These are phyloP conservation scores for Apiospora saccharicola DNA, from an alignment of 2,329 filamentous ascomycete genomes.

Conservation along the genomic window DNA sequence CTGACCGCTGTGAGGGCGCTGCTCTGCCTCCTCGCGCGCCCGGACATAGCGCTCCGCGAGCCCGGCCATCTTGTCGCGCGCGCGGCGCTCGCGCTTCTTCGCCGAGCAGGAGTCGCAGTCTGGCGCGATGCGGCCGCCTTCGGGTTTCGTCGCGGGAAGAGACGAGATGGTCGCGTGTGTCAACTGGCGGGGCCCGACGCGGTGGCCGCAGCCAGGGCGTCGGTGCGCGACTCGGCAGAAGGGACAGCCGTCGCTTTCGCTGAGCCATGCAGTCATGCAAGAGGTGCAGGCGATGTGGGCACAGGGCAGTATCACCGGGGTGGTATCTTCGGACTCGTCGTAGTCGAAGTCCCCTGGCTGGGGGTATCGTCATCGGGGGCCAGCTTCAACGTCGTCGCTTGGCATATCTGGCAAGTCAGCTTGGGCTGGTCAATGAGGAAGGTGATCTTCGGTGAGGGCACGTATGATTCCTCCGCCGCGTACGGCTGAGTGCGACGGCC, in stretches of 20 bases:
- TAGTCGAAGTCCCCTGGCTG: slow-evolving; percentile 13
- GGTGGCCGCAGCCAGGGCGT: not conserved
- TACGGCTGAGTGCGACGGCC: not conserved
- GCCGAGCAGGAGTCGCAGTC: not conserved
- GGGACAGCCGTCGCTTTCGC: not conserved
- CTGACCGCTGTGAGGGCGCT: not conserved
- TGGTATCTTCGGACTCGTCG: not conserved
- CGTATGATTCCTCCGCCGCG: not conserved
- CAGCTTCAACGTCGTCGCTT: not conserved
- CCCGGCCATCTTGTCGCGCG: slow-evolving; percentile 5
- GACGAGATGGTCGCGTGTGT: not conserved
- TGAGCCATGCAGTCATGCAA: slow-evolving; percentile 10
- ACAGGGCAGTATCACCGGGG: not conserved
- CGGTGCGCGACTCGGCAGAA: slow-evolving; percentile 3
- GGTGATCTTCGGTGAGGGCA: slow-evolving; percentile 20
- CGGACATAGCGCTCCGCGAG: not conserved
- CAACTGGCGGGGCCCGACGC: not conserved
- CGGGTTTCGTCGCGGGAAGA: slow-evolving; percentile 9
- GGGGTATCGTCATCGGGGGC: not conserved
- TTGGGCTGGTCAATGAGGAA: slow-evolving; percentile 20
- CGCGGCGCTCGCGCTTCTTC: not conserved
- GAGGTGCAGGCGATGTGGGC: not conserved
- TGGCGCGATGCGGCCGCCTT: not conserved
- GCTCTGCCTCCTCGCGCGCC: not conserved
- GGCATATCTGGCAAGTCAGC: slow-evolving; percentile 16